Conservation (phyloP, 1,139 yeast genomes). For the Candida smagusa region DNA sequence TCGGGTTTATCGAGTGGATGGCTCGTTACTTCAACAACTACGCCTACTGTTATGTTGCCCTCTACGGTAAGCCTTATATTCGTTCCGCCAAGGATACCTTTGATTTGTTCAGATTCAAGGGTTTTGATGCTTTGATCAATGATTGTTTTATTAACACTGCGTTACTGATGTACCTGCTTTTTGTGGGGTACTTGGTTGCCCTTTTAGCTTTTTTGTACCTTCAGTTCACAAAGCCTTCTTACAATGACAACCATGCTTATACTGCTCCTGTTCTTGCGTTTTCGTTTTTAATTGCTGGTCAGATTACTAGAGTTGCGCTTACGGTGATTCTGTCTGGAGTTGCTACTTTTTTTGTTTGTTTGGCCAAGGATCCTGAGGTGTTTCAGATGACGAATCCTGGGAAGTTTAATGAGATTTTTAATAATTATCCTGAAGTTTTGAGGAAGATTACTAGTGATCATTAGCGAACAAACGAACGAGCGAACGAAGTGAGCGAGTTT, state of each 20-base stretch:
- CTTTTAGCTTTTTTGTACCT: constrained; percentile 70
- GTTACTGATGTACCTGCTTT: constrained; percentile 64
- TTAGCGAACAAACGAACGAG: constrained; percentile 11
- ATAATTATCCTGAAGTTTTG: constrained; percentile 73
- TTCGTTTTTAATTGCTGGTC: constrained; percentile 71
- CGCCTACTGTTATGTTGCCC: constrained; percentile 83
- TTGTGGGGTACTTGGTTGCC: constrained; percentile 68
- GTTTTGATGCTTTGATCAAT: constrained; percentile 82
- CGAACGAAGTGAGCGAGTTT: not conserved
- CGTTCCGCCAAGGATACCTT: constrained; percentile 80
- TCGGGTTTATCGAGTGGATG: constrained; percentile 71
- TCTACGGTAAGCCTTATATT: constrained; percentile 78
- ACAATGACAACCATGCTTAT: constrained; percentile 63
- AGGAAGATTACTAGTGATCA: constrained; percentile 46
- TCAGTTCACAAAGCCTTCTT: constrained; percentile 67
- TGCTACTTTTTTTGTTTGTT: constrained; percentile 81
- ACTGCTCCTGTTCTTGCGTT: constrained; percentile 79
- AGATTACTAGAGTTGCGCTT: constrained; percentile 69
- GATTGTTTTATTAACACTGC: constrained; percentile 81
- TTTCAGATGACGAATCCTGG: constrained; percentile 76
- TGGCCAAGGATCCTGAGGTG: constrained; percentile 86
- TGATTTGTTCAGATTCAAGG: constrained; percentile 72
- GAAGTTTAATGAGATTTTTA: constrained; percentile 66
- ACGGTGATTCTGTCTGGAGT: constrained; percentile 79
- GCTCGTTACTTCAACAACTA: constrained; percentile 86